Conservation (phyloP, 805 yeast species). For the Osmozyma mogii region DNA sequence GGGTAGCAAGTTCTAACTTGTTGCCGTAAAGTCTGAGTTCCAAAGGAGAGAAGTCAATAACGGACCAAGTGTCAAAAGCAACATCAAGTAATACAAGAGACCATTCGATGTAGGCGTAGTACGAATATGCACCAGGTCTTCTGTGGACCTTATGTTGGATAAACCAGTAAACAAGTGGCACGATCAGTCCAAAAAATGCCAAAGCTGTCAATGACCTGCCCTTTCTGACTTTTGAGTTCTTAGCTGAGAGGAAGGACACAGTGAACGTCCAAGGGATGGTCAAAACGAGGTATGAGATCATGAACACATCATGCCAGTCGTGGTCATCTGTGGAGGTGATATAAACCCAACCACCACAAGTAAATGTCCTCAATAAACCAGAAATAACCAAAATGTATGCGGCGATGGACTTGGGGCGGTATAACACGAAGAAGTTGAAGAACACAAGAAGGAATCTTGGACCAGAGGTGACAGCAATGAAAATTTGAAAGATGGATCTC, state of each 20-base stretch:
- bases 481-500: constrained; percentile 80
- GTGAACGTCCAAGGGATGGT: constrained; percentile 87
- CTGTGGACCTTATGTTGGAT: constrained; percentile 88
- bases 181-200: constrained; percentile 60
- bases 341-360: constrained; percentile 99
- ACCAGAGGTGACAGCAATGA: constrained; percentile 89
- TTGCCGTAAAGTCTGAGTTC: constrained; percentile 35
- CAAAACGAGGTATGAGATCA: constrained; percentile 82
- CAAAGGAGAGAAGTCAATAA: constrained; percentile 60
- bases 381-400: constrained; percentile 39
- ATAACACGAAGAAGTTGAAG: constrained; percentile 43
- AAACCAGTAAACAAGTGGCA: constrained; percentile 82
- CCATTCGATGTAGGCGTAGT: constrained; percentile 96
- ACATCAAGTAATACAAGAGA: constrained; percentile 74
- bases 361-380: constrained; percentile 84
- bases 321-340: constrained; percentile 96
- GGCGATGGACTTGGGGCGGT: constrained; percentile 25
- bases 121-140: constrained; percentile 89
- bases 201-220: constrained; percentile 45
- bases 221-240: constrained; percentile 37
- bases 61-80: constrained; percentile 75
- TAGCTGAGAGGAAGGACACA: constrained; percentile 45
- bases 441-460: constrained; percentile 70
- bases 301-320: constrained; percentile 90
- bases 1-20: constrained; percentile 14